Evolutionary conservation across 257 asterid species (phyloP).

Genomic region (Scutellaria galericulata): DNA sequence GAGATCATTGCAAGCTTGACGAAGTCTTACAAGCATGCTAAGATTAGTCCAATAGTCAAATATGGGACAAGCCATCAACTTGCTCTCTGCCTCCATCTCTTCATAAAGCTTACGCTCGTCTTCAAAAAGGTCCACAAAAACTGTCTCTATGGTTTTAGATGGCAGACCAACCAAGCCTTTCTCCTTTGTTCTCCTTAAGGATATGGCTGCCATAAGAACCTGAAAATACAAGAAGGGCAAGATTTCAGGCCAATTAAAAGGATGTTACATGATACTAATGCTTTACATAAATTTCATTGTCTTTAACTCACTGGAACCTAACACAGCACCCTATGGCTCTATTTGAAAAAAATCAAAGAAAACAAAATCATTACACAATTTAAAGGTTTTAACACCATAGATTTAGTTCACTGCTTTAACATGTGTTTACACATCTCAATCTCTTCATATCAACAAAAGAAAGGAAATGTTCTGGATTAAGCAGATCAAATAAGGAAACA

Average conservation of each 20-base stretch:
- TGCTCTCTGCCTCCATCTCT: constrained; percentile 77
- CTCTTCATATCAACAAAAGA: no score
- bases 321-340: background rate
- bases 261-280: background rate
- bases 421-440: no score
- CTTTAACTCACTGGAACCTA: background rate
- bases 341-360: background rate
- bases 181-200: constrained; percentile 86
- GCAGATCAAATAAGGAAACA: background rate
- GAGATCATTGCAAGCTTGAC: constrained; percentile 65
- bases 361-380: background rate
- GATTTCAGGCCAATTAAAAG: background rate
- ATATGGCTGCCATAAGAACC: constrained; percentile 80
- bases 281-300: background rate
- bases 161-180: constrained; percentile 67
- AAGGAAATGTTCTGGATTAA: background rate
- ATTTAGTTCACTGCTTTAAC: background rate
- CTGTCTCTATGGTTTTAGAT: constrained; percentile 65
- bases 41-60: constrained; percentile 63
- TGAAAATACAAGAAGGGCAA: constrained; percentile 28
- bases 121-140: constrained; percentile 58
- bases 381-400: no score
- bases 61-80: constrained; percentile 44
- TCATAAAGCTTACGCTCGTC: constrained; percentile 84
- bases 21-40: constrained; percentile 76